A percentile compares a stretch with the other conserved stretches of the same genome.
phyloP scores from a whole-genome alignment of 495 filamentous ascomycete species.

The Achaetomiella virescens region DNA sequence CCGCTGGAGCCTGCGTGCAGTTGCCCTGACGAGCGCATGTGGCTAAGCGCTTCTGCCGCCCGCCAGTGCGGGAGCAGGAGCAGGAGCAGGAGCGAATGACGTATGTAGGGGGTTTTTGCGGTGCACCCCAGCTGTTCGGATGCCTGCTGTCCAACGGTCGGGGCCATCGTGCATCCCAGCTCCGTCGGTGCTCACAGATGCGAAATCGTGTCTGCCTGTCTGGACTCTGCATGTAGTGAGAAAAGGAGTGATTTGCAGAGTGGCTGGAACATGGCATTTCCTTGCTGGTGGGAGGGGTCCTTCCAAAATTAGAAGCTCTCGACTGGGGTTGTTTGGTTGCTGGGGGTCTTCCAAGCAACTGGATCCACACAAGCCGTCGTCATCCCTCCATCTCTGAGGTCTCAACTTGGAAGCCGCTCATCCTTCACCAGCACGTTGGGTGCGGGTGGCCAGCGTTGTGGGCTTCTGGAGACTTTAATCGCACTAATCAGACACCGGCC shows the following conservation, averaged over 20 bases:
- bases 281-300: not conserved
- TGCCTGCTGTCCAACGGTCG: not conserved
- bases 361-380: not conserved
- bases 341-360: not conserved
- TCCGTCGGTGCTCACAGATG: no score
- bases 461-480: no score
- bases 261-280: not conserved
- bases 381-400: not conserved
- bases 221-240: no score
- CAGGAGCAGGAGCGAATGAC: constrained; percentile 7
- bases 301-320: not conserved
- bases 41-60: not conserved
- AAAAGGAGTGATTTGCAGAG: not conserved
- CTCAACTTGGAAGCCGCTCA: no score
- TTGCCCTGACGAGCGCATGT: not conserved
- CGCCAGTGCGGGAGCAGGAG: no score
- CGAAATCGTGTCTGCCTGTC: no score
- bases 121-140: not conserved
- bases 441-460: no score
- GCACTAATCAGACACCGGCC: no score
- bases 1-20: not conserved
- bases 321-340: not conserved
- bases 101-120: not conserved
- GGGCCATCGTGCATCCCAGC: not conserved
- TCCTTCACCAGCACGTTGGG: no score